phyloP scores from a whole-genome alignment of 306 rosid genomes.

The Biancaea sappan region DNA sequence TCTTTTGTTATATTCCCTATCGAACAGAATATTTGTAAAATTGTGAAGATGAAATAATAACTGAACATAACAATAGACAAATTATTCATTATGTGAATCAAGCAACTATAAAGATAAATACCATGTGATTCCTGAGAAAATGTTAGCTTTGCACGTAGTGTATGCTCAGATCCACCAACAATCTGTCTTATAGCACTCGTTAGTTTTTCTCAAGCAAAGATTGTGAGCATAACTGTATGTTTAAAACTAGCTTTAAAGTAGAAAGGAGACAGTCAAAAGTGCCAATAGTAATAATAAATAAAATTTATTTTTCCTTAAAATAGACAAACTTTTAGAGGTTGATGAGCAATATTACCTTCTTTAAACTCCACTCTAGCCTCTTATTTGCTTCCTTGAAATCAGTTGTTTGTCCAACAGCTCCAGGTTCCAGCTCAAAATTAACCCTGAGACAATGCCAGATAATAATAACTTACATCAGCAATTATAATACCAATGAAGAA shows the following conservation, averaged over 20 bases:
- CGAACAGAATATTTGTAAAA: constrained; percentile 30
- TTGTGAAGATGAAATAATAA: constrained; percentile 19
- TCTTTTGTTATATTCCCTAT: constrained; percentile 81
- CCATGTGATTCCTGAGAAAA: constrained; percentile 76
- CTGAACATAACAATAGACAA: constrained; percentile 7
- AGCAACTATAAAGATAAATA: constrained; percentile 34
- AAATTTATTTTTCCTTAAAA: background rate
- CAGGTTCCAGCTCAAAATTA: constrained; percentile 83
- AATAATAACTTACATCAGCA: constrained; percentile 24
- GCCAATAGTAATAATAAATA: background rate
- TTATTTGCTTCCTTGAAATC: constrained; percentile 78
- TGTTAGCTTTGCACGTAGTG: constrained; percentile 80
- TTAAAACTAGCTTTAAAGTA: constrained; percentile 3
- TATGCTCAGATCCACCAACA: constrained; percentile 76
- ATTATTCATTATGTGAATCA: constrained; percentile 27
- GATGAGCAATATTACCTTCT: constrained; percentile 62
- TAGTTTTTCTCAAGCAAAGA: constrained; percentile 32
- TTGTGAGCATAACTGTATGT: background rate
- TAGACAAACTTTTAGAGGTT: background rate
- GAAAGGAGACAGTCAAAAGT: background rate
- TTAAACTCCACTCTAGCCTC: constrained; percentile 80
- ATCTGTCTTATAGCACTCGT: constrained; percentile 57
- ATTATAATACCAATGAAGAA: constrained; percentile 9
- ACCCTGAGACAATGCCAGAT: constrained; percentile 57
- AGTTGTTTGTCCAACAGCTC: constrained; percentile 73